Percentiles rank a stretch among this genome's conserved stretches.
Conservation (phyloP, 352 stramenopile genomes). For the Pythium aristosporum region DNA sequence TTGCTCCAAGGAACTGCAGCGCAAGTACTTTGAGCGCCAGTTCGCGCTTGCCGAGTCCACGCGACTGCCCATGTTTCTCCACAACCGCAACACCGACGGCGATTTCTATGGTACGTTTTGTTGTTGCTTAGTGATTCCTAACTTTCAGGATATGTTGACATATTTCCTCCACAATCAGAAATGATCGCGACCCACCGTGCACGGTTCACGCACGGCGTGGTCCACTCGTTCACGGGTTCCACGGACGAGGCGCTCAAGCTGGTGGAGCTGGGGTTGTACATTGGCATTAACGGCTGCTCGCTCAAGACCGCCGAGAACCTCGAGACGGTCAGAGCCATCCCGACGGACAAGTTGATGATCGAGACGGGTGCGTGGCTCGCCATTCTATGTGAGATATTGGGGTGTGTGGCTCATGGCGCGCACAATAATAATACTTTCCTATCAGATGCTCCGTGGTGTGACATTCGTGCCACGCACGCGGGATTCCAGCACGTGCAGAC, state of each 20-base stretch:
- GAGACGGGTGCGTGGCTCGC: constrained; percentile 77
- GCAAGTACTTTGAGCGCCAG: constrained; percentile 93
- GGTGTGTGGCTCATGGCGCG: too few relatives aligned
- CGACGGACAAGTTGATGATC: constrained; percentile 91
- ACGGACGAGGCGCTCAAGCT: constrained; percentile 92
- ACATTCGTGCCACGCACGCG: constrained; percentile 94
- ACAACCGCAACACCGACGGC: constrained; percentile 93
- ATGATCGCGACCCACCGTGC: constrained; percentile 69
- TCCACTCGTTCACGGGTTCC: constrained; percentile 96
- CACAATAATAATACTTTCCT: background rate
- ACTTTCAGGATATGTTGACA: background rate
- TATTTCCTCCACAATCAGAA: constrained; percentile 32
- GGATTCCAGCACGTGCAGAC: constrained; percentile 88
- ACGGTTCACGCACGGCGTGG: constrained; percentile 86
- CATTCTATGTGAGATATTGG: too few relatives aligned
- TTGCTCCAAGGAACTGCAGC: constrained; percentile 88
- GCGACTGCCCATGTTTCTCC: constrained; percentile 94
- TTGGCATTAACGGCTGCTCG: constrained; percentile 97
- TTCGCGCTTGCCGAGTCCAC: constrained; percentile 86
- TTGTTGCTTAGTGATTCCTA: background rate
- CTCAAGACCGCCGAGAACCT: constrained; percentile 95
- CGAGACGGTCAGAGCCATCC: constrained; percentile 90
- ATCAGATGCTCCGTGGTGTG: constrained; percentile 94
- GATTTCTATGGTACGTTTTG: constrained; percentile 86
- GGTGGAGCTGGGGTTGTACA: constrained; percentile 93